Base-by-base conservation (phyloP, 2,329 filamentous ascomycete genomes). In the Pseudocercospora cruenta region DNA sequence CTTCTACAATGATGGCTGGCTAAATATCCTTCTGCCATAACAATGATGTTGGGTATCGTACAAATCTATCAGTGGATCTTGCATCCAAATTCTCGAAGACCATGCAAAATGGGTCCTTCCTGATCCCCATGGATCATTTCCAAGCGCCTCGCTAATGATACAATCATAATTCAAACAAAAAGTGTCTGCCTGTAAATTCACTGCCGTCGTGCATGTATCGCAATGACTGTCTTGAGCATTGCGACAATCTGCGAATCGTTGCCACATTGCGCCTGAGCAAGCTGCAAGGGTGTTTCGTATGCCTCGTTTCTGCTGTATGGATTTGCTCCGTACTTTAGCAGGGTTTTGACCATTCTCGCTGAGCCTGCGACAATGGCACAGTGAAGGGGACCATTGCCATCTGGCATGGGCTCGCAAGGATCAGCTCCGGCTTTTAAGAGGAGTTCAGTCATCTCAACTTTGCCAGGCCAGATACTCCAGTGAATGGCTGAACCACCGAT, bases 401-500 rank as follows among this genome's bases (percentile, higher is more conserved):
- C 73, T 4, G 66, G 66, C 69, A 75, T 72, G 2, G 49, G 51
- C 16, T 72, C 70, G 58, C 76, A 69, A 12, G 69, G 70, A 21
- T 75, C 69, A 14, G 74, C 75, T 26, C 73, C 73, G 3, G 73
- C 73, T 54, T 60, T 60, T 8, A 77, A 60, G 12, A 77, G 65
- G 9, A 75, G 60, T 26, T 71, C 72, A 2, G 75, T 63, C 19
- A 73, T 67, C 14, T 70, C 68, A 8, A 65, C 63, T 19, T 71
- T 69, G 5, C 71, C 71, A 4, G 72, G 70, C 67, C 74, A 76
- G 3, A 77, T 67, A 7, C 70, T 66, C 74, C 74, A 75, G 55
- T 74, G 73, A 9, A 74, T 69, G 1, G 72, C 75, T 8, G 72
- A 70, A 12, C 71, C 69, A n/a, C 71, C 71, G 63, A 77, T 76